Evolutionary conservation across 495 filamentous ascomycete species (phyloP), one percentile per base, ranked within the genome.

Genomic region (Lichina pygmaea): DNA sequence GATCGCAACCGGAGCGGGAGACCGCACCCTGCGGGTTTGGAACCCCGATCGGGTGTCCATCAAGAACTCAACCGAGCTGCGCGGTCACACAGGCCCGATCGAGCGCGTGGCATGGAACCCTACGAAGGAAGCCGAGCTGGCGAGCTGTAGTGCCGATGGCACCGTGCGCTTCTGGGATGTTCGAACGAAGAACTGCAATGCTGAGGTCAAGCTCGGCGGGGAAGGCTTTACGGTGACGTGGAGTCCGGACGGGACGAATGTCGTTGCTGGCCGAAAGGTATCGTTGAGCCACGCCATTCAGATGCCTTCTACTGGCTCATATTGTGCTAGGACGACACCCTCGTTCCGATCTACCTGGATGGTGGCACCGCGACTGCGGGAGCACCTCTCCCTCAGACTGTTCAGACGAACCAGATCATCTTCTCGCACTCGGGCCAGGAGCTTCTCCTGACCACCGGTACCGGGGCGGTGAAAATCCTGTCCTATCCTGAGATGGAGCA

Each of bases 161-260:
- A 76, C 78, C 12, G 78, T 92, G 48, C 73, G 78, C 49, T 75
- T 97, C 51, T 97, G 89, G 89, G 91, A 97, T 56, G 82, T 92
- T 13, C 69, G 85, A 50, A 81, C 71, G 17, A 86, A 83, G 58
- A 68, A 61, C 6, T 81, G 78, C 45, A 69, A 81, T 34, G 84
- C 81, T 52, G 78, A 79, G 48, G 64, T 86, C 2, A 81, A 80
- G 56, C 71, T 80, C n/a, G 74, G 77, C 33, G 83, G 82, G 7
- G 77, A 80, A 55, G 79, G 82, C 8, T 81, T 91, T 49, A 80
- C 74, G 11, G 63, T 93, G 45, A 78, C 76, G 6, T 97, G 89
- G 85, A 72, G 69, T 44, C 84, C 84, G n/a, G 78, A 89, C 54
- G 91, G 91, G 5, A 71, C 65, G 41, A 75, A 72, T 42, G 63